phyloP scores from a whole-genome alignment of 2,329 filamentous ascomycete genomes.

The Pyricularia pennisetigena region DNA sequence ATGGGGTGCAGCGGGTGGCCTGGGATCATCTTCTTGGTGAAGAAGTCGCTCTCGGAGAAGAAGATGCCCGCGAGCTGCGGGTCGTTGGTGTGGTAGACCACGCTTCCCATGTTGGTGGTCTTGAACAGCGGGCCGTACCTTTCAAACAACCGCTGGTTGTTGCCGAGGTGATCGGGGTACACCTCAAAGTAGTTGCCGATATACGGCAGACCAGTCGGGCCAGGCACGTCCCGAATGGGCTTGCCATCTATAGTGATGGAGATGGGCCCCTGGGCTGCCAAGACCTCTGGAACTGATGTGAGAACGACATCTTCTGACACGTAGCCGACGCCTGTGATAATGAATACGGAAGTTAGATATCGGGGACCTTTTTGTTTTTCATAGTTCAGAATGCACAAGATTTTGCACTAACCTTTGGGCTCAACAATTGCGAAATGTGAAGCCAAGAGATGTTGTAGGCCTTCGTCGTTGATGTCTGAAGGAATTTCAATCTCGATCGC shows the following conservation, averaged over 20 bases:
- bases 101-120: slow-evolving; percentile 40
- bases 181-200: slow-evolving; percentile 45
- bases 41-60: slow-evolving; percentile 39
- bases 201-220: slow-evolving; percentile 35
- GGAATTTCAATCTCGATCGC: slow-evolving; percentile 26
- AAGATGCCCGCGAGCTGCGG: slow-evolving; percentile 33
- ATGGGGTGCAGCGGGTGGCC: slow-evolving; percentile 35
- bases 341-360: not conserved
- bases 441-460: slow-evolving; percentile 27
- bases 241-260: slow-evolving; percentile 39
- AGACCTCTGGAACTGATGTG: slow-evolving; percentile 5
- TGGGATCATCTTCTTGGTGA: slow-evolving; percentile 42
- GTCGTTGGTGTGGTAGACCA: slow-evolving; percentile 39
- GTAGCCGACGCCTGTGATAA: slow-evolving; percentile 12
- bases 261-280: slow-evolving; percentile 20
- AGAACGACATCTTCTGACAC: slow-evolving; percentile 3
- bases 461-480: slow-evolving; percentile 22
- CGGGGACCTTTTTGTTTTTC: not conserved
- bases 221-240: slow-evolving; percentile 36
- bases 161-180: slow-evolving; percentile 47
- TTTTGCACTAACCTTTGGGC: slow-evolving; percentile 21
- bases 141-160: slow-evolving; percentile 43
- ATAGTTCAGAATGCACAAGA: not conserved
- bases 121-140: slow-evolving; percentile 41
- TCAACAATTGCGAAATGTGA: slow-evolving; percentile 33